phyloP scores from a whole-genome alignment of 257 asterid species.

The Lycium ferocissimum region DNA sequence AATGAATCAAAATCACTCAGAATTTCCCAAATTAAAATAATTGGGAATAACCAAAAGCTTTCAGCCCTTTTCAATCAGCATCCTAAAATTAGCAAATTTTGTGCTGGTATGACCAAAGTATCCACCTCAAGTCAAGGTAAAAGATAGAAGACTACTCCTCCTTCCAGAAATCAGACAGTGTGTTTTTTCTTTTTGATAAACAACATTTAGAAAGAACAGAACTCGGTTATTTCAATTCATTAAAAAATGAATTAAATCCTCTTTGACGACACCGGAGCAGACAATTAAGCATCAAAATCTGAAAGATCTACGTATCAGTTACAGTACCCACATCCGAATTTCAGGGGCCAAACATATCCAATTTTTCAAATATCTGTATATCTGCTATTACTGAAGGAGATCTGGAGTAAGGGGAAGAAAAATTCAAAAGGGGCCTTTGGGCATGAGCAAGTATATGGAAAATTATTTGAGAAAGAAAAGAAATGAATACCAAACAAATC shows the following conservation, averaged over 20 bases:
- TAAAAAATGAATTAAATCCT: background rate
- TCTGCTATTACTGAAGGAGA: background rate
- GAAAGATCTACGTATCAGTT: background rate
- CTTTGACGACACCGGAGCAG: background rate
- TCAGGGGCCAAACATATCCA: background rate
- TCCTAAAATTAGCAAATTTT: background rate
- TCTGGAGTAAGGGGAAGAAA: background rate
- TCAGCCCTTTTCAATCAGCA: background rate
- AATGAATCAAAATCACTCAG: background rate
- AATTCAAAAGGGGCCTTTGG: background rate
- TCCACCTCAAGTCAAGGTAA: background rate
- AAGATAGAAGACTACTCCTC: background rate
- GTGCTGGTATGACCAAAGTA: slow-evolving; percentile 17
- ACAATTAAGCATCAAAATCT: background rate
- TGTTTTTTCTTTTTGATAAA: background rate
- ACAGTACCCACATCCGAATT: background rate
- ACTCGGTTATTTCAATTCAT: background rate
- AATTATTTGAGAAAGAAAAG: background rate
- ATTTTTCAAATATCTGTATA: background rate
- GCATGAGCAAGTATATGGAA: background rate
- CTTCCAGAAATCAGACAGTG: background rate
- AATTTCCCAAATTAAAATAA: background rate
- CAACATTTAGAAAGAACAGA: background rate
- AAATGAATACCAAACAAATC: slow-evolving; percentile 22
- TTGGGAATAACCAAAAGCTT: background rate